Conservation (phyloP, 2,329 filamentous ascomycete species). For the Lasiodiplodia hormozganensis region DNA sequence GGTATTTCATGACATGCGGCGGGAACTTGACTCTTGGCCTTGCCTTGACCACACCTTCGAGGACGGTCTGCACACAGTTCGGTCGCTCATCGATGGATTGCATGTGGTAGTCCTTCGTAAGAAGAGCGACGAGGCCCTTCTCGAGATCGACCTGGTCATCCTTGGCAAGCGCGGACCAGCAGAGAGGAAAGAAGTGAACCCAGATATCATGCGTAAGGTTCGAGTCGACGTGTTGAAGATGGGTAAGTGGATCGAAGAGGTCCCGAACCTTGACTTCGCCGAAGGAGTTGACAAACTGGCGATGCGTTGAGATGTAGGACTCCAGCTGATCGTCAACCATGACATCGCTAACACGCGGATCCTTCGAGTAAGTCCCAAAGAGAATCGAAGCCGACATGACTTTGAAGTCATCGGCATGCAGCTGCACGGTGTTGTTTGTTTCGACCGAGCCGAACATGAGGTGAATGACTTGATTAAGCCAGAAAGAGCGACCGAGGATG, state of each 20-base stretch:
- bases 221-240: conserved; percentile 88
- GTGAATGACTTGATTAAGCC: conserved; percentile 94
- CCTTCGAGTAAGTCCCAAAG: conserved; percentile 75
- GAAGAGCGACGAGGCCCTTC: conserved; percentile 84
- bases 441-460: conserved; percentile 91
- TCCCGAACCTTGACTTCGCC: conserved; percentile 88
- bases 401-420: conserved; percentile 85
- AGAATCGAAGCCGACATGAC: conserved; percentile 76
- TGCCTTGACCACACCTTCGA: conserved; percentile 85
- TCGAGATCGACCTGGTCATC: conserved; percentile 92
- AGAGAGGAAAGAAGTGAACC: conserved; percentile 89
- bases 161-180: conserved; percentile 85
- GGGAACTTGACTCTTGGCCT: conserved; percentile 91
- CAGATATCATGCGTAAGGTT: conserved; percentile 87
- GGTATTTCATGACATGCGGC: conserved; percentile 93
- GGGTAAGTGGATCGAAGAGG: conserved; percentile 84
- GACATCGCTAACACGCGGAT: conserved; percentile 65
- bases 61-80: conserved; percentile 91
- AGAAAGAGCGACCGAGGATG: conserved; percentile 91
- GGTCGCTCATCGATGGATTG: conserved; percentile 93
- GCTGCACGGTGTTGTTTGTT: conserved; percentile 76
- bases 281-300: conserved; percentile 82
- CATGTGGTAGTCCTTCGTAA: conserved; percentile 95
- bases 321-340: conserved; percentile 88
- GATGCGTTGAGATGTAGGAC: conserved; percentile 76